A percentile compares a stretch with the other conserved stretches of the same genome.
phyloP scores from a whole-genome alignment of 805 yeast genomes.

The Pichia heedii region DNA sequence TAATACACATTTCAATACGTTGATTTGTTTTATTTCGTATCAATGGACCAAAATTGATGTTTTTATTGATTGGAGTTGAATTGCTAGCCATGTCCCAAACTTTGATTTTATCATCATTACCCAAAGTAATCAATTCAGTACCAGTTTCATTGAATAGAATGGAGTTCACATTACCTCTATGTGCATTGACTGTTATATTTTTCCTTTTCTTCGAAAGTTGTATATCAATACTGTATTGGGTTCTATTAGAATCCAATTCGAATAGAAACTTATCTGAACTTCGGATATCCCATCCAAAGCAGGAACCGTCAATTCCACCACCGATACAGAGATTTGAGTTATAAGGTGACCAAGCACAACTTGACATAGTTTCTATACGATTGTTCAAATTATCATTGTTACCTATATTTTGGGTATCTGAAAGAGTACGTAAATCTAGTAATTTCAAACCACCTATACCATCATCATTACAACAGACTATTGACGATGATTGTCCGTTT shows the following conservation, averaged over 20 bases:
- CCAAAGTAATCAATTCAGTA: constrained; percentile 51
- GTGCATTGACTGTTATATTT: constrained; percentile 42
- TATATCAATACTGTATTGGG: constrained; percentile 14
- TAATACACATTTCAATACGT: constrained; percentile 45
- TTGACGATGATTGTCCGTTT: constrained; percentile 35
- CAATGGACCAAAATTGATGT: constrained; percentile 70
- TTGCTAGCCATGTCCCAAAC: constrained; percentile 66
- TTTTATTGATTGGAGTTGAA: constrained; percentile 40
- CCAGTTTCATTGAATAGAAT: constrained; percentile 67
- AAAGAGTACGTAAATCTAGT: constrained; percentile 63
- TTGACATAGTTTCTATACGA: constrained; percentile 23
- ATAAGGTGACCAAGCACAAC: constrained; percentile 57
- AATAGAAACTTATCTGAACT: constrained; percentile 55
- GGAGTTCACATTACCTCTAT: constrained; percentile 72
- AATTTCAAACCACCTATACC: constrained; percentile 36
- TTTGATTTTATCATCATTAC: constrained; percentile 71
- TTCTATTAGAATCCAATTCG: constrained; percentile 42
- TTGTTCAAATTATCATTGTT: constrained; percentile 24
- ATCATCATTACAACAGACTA: constrained; percentile 64
- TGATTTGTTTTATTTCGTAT: constrained; percentile 58
- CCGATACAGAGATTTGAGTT: constrained; percentile 55
- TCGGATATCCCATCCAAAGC: constrained; percentile 80
- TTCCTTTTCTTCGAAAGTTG: not conserved
- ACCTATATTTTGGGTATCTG: constrained; percentile 60
- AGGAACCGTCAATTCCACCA: constrained; percentile 77